Base-by-base conservation (phyloP, 176 grass and related monocot species). In the Tillandsia fasciculata region DNA sequence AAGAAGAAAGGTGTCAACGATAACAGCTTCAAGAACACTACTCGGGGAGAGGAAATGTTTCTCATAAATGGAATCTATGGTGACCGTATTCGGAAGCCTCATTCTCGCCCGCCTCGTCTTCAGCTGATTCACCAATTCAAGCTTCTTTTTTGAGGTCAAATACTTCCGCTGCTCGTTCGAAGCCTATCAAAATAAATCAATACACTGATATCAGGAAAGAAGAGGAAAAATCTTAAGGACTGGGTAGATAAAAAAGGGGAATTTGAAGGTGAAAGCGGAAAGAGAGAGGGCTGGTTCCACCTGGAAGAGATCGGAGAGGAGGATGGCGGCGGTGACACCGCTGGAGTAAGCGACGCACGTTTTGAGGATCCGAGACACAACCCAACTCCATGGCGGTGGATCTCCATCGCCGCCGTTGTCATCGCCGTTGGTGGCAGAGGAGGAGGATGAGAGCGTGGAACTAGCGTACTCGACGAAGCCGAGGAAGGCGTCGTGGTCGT, bases 221-320 rank as follows among this genome's bases (percentile, higher is more conserved):
- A 7, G 1, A 42, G 33, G 33, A 42, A 42, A 42, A 42, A 42
- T 42, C 33, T 42, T 7, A 7, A 42, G 33, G 5, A 42, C 4
- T 6, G 33, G 33, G 56, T 1, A 57, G 50, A 42, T 20, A 20
- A 10, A 18, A 69, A 63, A 49, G 4, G 11, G 11, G 26, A 33
- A 54, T 9, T n/a, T 68, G 28, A 63, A 42, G 51, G n/a, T 10
- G 15, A 8, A 57, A 27, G 3, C 15, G 52, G 49, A 47, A 7
- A 9, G 27, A 23, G 17, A 50, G 13, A 23, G 14, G 11, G 24
- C 2, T 11, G 49, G 14, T 13, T 23, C 18, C 50, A 96, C 88
- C 86, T 96, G 93, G 79, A 89, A 92, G 67, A 92, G 86, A 72
- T 96, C 93, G 29, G 93, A 87, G 65, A 92, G 83, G 49, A 96